A percentile compares a stretch with the other conserved stretches of the same genome.
phyloP scores from a whole-genome alignment of 805 yeast genomes.

The Clavispora carvajalis region DNA sequence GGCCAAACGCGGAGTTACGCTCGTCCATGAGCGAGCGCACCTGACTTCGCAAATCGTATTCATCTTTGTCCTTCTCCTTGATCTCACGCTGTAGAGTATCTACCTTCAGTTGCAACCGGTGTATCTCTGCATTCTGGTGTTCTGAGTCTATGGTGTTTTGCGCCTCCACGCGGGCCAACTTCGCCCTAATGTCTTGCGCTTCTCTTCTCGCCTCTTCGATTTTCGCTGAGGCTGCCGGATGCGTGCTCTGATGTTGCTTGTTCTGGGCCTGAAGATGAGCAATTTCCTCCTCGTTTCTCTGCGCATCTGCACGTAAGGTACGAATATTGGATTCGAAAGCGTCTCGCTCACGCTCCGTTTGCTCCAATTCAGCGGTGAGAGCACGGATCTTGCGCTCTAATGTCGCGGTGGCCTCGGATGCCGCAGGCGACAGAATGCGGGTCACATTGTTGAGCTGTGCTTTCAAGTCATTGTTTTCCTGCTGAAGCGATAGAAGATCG shows the following conservation, averaged over 20 bases:
- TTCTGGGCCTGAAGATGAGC: not conserved
- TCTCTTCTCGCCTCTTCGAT: constrained; percentile 7
- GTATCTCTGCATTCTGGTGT: constrained; percentile 7
- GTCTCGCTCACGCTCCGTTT: constrained; percentile 4
- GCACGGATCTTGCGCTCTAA: constrained; percentile 2
- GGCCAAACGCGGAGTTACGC: constrained; percentile 11
- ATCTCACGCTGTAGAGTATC: constrained; percentile 16
- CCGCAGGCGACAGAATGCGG: constrained; percentile 4
- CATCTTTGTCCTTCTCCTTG: constrained; percentile 20
- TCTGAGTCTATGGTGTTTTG: constrained; percentile 4
- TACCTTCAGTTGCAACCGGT: constrained; percentile 14
- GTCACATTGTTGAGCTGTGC: constrained; percentile 9
- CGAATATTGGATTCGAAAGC: not conserved
- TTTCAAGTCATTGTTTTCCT: constrained; percentile 11
- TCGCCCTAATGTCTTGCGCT: constrained; percentile 5
- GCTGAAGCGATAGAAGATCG: not conserved
- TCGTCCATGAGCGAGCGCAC: constrained; percentile 17
- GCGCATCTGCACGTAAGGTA: not conserved
- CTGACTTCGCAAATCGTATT: constrained; percentile 18
- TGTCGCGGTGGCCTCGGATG: constrained; percentile 7
- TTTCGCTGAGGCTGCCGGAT: constrained; percentile 1
- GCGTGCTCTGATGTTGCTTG: constrained; percentile 1
- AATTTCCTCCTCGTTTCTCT: not conserved
- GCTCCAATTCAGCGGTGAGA: not conserved
- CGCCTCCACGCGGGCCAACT: constrained; percentile 6